These are phyloP conservation scores for Tulasnella sp. DNA, from an alignment of 768 basidiomycete species.

Conservation along the genomic window DNA sequence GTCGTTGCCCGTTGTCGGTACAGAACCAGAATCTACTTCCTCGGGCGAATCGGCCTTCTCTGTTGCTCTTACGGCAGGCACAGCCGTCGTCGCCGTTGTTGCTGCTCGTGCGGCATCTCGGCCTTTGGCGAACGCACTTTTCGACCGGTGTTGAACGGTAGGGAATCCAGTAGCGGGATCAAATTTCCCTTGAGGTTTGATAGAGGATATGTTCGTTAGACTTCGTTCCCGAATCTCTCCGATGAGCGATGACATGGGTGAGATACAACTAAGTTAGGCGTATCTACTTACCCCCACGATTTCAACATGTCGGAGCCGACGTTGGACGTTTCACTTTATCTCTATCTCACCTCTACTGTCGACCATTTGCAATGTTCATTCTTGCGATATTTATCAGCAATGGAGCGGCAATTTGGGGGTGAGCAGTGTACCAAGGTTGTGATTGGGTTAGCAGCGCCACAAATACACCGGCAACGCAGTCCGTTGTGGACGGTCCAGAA, in stretches of 20 bases:
- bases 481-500: no score
- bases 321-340: not conserved
- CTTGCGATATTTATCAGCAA: no score
- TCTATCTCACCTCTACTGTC: no score
- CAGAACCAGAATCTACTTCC: not conserved
- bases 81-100: constrained; percentile 14
- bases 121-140: constrained; percentile 39
- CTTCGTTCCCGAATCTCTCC: constrained; percentile 42
- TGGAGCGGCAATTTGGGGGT: no score
- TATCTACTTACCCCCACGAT: no score
- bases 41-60: not conserved
- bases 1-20: constrained; percentile 16
- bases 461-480: no score
- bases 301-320: not conserved
- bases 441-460: no score
- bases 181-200: constrained; percentile 17
- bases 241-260: constrained; percentile 25
- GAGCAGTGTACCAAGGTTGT: no score
- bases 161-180: constrained; percentile 46
- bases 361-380: no score
- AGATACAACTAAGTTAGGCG: not conserved
- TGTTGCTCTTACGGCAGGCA: constrained; percentile 19
- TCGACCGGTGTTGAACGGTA: constrained; percentile 48
- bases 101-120: constrained; percentile 20
- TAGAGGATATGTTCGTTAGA: constrained; percentile 21